These are phyloP conservation scores for Cordyceps farinosa DNA, from an alignment of 2,329 filamentous ascomycete genomes.

Conservation along the genomic window DNA sequence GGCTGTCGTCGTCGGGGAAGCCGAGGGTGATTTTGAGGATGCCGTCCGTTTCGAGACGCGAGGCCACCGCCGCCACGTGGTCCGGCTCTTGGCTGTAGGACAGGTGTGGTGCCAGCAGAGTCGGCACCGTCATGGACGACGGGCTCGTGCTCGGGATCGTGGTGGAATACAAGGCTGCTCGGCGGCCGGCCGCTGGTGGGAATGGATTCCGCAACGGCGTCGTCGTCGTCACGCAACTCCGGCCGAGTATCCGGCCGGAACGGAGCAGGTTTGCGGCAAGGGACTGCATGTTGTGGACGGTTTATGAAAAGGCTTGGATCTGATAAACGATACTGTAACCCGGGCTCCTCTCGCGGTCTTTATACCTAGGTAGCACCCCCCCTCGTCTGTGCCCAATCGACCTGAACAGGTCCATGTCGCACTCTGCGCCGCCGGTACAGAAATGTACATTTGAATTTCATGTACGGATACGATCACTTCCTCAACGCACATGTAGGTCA, in stretches of 20 bases:
- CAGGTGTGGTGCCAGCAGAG: background rate
- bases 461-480: background rate
- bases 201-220: background rate
- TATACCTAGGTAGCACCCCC: background rate
- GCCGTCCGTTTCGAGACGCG: slow-evolving; percentile 22
- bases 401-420: background rate
- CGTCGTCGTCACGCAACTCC: background rate
- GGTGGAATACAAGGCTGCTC: background rate
- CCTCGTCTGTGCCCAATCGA: background rate
- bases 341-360: background rate
- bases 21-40: slow-evolving; percentile 35
- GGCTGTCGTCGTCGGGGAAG: slow-evolving; percentile 32
- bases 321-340: background rate
- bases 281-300: background rate
- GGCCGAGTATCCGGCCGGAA: background rate
- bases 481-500: background rate
- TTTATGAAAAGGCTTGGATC: background rate
- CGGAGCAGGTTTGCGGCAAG: background rate
- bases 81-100: background rate
- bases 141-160: background rate
- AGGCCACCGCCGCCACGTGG: background rate
- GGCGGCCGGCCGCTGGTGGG: background rate
- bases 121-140: background rate
- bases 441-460: background rate
- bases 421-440: background rate